Evolutionary conservation across 73 alveolate species (phyloP), one percentile per base, ranked within the genome.

Genomic region (Blepharisma japonicum): DNA sequence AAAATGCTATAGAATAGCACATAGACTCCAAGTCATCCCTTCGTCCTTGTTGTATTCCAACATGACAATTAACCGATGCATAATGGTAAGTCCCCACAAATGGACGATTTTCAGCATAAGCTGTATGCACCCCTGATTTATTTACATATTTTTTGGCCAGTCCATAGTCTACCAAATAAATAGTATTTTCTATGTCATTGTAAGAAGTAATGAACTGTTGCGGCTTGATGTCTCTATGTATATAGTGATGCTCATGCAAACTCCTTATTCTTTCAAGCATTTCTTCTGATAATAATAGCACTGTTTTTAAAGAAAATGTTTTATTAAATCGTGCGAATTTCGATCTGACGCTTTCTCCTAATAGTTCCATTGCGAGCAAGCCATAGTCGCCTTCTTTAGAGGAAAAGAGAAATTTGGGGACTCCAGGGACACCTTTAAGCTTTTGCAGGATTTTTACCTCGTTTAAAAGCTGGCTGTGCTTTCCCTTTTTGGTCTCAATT

Each of bases 171-270:
- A 95, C 92, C 89, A 95, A 71, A 77, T 95, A 91, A 18, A 93
- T 90, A 47, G 83, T 81, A 77, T 94, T 86, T 23, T 91, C 76
- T 78, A 85, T 89, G 76, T 92, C 88, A 42, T 89, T 85, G 47
- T 86, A 61, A 46, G 96, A 97, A 85, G 91, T 90, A 11, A 95
- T 81, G 91, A 95, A 91, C 70, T 95, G 95, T 61, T 93, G 97
- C 38, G 99, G 98, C 70, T 95, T 95, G 6, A 95, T 91, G 81
- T 95, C 99, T 61, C 99, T 68, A 86, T 95, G 99, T 45, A 94
- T 85, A 80, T 84, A 93, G 68, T 92, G 86, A 71, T 82, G 87
- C 68, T 89, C 89, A 80, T 94, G 98, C 6, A 91, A 51, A 71
- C 81, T 82, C 80, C 89, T 95, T 38, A 91, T 83, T 56, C 91